Evolutionary conservation across 495 filamentous ascomycete genomes (phyloP).

Genomic region (Podospora conica): DNA sequence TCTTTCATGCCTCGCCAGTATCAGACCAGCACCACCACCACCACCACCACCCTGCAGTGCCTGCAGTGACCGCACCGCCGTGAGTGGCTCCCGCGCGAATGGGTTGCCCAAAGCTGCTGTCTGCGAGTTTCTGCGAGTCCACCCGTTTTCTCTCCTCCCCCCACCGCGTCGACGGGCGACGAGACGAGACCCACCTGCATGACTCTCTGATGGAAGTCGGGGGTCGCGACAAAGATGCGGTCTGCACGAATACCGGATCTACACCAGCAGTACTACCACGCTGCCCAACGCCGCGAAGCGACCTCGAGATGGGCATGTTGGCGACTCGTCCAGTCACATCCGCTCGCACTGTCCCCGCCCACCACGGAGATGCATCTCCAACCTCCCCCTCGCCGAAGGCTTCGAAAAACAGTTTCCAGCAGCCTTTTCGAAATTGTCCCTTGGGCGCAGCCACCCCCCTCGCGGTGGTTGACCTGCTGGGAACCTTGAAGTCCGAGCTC

Average conservation of each 20-base stretch:
- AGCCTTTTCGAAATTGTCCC: neutral
- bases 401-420: neutral
- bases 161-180: neutral
- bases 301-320: neutral
- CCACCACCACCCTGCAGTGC: neutral
- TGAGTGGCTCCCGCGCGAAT: neutral
- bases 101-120: neutral
- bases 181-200: slow-evolving; percentile 1
- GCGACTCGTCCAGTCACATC: neutral
- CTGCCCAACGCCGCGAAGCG: neutral
- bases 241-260: neutral
- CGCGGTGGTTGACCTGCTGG: neutral
- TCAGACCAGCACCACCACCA: neutral
- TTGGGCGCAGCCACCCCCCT: neutral
- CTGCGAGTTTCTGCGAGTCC: neutral
- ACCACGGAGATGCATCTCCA: neutral
- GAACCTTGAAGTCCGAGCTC: neutral
- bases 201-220: neutral
- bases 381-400: neutral
- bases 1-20: neutral
- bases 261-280: too few species aligned
- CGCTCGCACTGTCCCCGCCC: neutral
- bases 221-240: neutral
- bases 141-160: neutral
- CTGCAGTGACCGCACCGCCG: neutral